A percentile compares a stretch with the other conserved stretches of the same genome.
These are phyloP conservation scores for Arthrinium puccinioides DNA, from an alignment of 2,329 filamentous ascomycete genomes.

Conservation along the genomic window DNA sequence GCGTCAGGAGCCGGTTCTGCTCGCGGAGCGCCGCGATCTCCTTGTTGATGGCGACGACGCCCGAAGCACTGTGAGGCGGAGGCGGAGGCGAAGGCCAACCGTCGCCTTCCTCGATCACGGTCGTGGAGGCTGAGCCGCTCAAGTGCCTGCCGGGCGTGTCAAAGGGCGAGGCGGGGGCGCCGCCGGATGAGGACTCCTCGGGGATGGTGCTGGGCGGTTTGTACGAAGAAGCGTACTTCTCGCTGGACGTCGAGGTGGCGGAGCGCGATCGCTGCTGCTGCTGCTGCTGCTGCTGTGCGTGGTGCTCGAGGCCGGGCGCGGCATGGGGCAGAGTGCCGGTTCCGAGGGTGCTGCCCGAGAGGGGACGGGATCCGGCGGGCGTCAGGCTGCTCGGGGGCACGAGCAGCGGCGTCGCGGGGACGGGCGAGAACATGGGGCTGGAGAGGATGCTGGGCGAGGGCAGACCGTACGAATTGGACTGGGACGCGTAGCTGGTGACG, in stretches of 20 bases:
- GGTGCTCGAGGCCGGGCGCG: constrained; percentile 3
- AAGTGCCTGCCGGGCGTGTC: constrained; percentile 1
- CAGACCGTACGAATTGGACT: too few species aligned
- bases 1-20: neutral
- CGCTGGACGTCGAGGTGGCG: neutral
- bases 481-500: too few species aligned
- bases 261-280: neutral
- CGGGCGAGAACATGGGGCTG: too few species aligned
- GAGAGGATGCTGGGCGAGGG: too few species aligned
- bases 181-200: constrained; percentile 1
- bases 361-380: neutral
- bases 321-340: constrained; percentile 2
- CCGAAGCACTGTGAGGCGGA: neutral
- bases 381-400: neutral
- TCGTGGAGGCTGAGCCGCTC: neutral
- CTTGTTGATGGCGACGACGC: neutral
- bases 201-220: constrained; percentile 5
- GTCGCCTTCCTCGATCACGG: neutral
- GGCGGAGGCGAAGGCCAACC: neutral
- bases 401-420: too few species aligned
- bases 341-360: constrained; percentile 2
- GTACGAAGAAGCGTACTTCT: neutral
- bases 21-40: neutral
- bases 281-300: too few species aligned
- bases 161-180: neutral